phyloP scores from a whole-genome alignment of 129 eudicot species.

The Flaveria ramosissima region DNA sequence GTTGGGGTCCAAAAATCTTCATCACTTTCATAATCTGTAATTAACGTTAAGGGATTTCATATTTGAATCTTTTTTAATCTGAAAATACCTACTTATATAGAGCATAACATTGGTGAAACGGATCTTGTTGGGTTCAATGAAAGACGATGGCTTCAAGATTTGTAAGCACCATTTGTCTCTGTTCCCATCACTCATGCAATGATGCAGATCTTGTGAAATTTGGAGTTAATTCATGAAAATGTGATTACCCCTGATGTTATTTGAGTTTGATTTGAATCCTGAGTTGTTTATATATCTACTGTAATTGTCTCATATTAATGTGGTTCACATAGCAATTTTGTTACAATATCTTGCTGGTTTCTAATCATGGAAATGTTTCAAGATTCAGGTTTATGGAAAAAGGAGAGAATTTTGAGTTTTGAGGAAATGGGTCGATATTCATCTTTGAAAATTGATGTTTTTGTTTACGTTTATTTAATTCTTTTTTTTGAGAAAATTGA shows the following conservation, averaged over 20 bases:
- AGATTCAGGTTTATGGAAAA: no score
- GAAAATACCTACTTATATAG: no score
- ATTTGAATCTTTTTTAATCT: background rate
- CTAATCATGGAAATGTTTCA: background rate
- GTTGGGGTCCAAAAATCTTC: background rate
- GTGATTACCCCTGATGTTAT: background rate
- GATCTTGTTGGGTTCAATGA: constrained; percentile 31
- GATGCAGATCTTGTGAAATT: background rate
- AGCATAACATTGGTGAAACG: constrained; percentile 10
- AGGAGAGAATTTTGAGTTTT: no score
- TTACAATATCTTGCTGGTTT: background rate
- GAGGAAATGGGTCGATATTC: background rate
- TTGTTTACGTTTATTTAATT: background rate
- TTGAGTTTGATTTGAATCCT: background rate
- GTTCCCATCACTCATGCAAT: no score
- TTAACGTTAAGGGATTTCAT: background rate
- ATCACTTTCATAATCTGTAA: constrained; percentile 15
- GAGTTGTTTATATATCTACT: background rate
- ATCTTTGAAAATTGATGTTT: constrained; percentile 15
- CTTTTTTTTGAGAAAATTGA: background rate
- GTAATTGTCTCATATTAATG: no score
- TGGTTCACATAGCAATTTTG: no score
- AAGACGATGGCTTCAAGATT: constrained; percentile 31
- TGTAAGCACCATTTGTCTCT: constrained; percentile 16
- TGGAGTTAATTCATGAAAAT: constrained; percentile 7